Evolutionary conservation across 192 early-diverging fungal genomes (phyloP), one percentile per base, ranked within the genome.

Genomic region (Backusella macrospora): DNA sequence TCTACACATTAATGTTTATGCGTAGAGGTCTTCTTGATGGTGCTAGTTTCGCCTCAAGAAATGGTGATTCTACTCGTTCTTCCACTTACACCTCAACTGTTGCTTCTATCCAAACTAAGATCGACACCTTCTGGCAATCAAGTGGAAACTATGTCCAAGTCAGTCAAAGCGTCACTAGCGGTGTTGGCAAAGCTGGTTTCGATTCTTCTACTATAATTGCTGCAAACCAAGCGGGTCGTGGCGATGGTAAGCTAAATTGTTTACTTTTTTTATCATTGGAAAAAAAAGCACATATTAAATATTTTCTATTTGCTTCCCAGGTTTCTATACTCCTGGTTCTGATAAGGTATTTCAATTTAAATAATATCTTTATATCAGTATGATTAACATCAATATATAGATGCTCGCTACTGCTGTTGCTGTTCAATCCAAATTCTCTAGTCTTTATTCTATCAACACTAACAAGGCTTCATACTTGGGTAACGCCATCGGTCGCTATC

Each of bases 401-500:
- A 68, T 82, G 8, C 73, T 81, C 4, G 75, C 75, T 47, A 81
- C 80, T 5, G 67, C 69, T 44, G 47, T 49, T 9, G 45, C 46
- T 3, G 45, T 81, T 34, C 67, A 74, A 48, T 26, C 21, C 7
- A 14, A 39, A 4, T 81, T 89, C 65, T 46, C 68, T 34, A 62
- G 63, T 7, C 65, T 82, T 3, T 90, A 83, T 63, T 37, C 77
- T 15, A 76, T 92, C 77, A 92, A 90, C 74, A 21, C 43, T 1
- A 21, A 72, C 29, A 38, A 45, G 21, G 42, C 10, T 14, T 40
- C 42, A 9, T 12, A 43, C 13, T 14, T 72, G 42, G 90, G 82
- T 9, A 82, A 82, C 12, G 90, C 87, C 0, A 83, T 91, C n/a
- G 94, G 92, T 6, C 67, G 94, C 18, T 95, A 95, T 70, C 81